These are phyloP conservation scores for Kwoniella dendrophila DNA, from an alignment of 768 basidiomycete genomes.

Conservation along the genomic window DNA sequence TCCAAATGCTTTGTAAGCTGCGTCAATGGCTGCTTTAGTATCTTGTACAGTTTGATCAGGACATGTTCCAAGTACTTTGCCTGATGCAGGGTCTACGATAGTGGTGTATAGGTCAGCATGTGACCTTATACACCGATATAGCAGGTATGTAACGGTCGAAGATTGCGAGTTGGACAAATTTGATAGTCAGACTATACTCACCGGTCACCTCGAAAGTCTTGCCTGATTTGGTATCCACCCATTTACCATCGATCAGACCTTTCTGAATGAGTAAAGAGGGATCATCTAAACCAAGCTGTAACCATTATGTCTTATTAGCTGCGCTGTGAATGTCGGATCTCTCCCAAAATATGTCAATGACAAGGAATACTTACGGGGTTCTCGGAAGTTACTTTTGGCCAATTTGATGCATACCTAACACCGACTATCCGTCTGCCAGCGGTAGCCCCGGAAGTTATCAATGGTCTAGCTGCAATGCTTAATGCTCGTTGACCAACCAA, in stretches of 20 bases:
- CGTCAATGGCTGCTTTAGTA: constrained; percentile 79
- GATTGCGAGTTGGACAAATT: not conserved
- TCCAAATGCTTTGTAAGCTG: constrained; percentile 77
- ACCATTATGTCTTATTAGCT: not conserved
- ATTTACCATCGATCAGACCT: constrained; percentile 80
- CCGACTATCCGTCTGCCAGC: not conserved
- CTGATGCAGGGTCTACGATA: constrained; percentile 78
- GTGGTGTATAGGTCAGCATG: not conserved
- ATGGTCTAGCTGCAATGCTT: not conserved
- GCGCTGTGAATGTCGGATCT: not conserved
- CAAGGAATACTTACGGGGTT: constrained; percentile 38
- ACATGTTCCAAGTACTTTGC: constrained; percentile 76
- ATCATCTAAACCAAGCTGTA: constrained; percentile 67
- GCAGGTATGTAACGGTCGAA: not conserved
- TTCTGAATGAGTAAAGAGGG: constrained; percentile 71
- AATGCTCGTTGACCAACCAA: constrained; percentile 11
- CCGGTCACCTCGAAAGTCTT: constrained; percentile 74
- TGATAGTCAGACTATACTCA: too few species aligned
- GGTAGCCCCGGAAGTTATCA: not conserved
- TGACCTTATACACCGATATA: not conserved
- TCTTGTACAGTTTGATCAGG: constrained; percentile 88
- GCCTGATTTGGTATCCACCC: constrained; percentile 76
- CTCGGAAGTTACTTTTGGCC: constrained; percentile 48
- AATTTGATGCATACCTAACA: constrained; percentile 37
- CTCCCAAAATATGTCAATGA: not conserved